Percentiles rank a stretch among this genome's conserved stretches.
These are phyloP conservation scores for Pichia rugopelliculosa DNA, from an alignment of 805 yeast species.

Conservation along the genomic window DNA sequence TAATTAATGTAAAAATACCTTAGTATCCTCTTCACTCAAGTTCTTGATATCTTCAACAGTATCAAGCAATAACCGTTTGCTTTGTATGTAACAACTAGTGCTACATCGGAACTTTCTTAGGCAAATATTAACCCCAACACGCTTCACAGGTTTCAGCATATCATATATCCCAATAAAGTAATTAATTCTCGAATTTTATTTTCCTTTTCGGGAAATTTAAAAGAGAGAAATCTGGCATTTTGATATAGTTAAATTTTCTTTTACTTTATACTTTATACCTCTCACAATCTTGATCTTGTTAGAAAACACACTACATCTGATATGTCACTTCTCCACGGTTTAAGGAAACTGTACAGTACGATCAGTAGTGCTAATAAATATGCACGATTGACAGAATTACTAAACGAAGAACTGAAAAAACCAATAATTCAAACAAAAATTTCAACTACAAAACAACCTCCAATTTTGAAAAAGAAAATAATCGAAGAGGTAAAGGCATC, in stretches of 20 bases:
- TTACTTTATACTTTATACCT: too few relatives aligned
- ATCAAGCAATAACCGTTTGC: too few relatives aligned
- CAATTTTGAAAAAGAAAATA: not conserved
- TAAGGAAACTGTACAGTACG: not conserved
- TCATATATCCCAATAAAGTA: not conserved
- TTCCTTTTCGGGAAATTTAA: not conserved
- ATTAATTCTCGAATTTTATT: not conserved
- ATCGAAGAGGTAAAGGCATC: slow-evolving; percentile 13
- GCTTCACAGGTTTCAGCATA: too few relatives aligned
- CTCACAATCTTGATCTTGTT: not conserved
- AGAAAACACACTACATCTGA: not conserved
- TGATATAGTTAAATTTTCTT: too few relatives aligned
- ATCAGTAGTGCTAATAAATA: not conserved
- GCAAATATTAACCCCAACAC: too few relatives aligned
- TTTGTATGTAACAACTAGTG: too few relatives aligned
- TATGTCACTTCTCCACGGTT: not conserved
- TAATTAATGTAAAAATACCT: too few relatives aligned
- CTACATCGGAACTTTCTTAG: too few relatives aligned
- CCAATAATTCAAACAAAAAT: not conserved
- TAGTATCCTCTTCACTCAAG: too few relatives aligned
- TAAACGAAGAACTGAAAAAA: not conserved
- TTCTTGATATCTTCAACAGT: too few relatives aligned
- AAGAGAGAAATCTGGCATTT: too few relatives aligned
- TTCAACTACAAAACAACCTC: not conserved
- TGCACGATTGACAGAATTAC: not conserved